Conservation (phyloP, 2,329 filamentous ascomycete genomes). For the Thielaviopsis cerberus region DNA sequence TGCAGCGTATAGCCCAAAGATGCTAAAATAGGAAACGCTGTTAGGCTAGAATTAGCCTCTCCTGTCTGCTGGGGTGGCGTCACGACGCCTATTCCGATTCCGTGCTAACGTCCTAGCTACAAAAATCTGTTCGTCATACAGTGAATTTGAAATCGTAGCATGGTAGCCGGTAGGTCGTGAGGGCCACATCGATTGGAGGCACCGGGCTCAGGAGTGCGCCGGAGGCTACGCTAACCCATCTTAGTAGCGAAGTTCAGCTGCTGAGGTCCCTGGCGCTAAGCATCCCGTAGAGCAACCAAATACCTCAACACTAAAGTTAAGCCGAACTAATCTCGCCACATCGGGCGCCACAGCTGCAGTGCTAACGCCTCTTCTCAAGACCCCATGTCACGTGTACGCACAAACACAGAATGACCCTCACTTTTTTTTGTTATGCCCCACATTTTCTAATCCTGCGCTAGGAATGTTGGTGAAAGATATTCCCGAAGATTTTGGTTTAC, state of each 20-base stretch:
- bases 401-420: background rate
- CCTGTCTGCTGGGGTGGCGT: background rate
- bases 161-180: too few species aligned
- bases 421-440: background rate
- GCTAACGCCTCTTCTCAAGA: background rate
- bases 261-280: too few species aligned
- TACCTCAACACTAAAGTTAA: background rate
- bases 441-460: background rate
- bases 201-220: too few species aligned
- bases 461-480: conserved; percentile 3
- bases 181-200: too few species aligned
- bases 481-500: conserved; percentile 1
- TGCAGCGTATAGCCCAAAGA: background rate
- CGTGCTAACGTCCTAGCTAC: too few species aligned
- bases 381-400: background rate
- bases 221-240: too few species aligned
- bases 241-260: too few species aligned
- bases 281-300: too few species aligned
- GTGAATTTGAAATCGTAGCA: too few species aligned
- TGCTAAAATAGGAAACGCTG: background rate
- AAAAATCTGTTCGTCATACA: too few species aligned
- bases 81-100: background rate
- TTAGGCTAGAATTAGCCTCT: background rate
- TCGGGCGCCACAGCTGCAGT: background rate
- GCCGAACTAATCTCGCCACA: too few species aligned